Percentiles rank a stretch among this genome's conserved stretches.
These are phyloP conservation scores for Pythium apleroticum DNA, from an alignment of 352 stramenopile species.

Conservation along the genomic window DNA sequence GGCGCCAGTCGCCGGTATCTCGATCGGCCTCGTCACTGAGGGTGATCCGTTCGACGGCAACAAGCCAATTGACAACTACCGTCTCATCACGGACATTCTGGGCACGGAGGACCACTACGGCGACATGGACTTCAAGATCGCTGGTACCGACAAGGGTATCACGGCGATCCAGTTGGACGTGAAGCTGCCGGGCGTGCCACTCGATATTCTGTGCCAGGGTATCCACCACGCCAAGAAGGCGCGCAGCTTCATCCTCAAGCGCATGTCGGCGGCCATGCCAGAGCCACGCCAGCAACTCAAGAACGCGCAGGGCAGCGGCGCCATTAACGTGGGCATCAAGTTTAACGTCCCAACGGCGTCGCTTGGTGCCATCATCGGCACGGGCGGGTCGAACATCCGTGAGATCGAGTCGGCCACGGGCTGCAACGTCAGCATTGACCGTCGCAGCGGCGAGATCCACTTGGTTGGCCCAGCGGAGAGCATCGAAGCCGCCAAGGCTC, in stretches of 20 bases:
- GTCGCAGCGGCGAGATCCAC: conserved; percentile 81
- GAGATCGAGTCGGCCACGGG: conserved; percentile 66
- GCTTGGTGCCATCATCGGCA: conserved; percentile 73
- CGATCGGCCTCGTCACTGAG: conserved; percentile 89
- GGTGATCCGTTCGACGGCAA: conserved; percentile 64
- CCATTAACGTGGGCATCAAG: conserved; percentile 54
- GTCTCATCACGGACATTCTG: conserved; percentile 97
- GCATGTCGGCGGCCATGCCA: conserved; percentile 79
- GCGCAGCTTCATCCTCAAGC: conserved; percentile 73
- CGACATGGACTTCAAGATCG: conserved; percentile 99
- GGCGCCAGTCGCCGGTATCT: conserved; percentile 93
- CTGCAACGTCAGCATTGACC: conserved; percentile 76
- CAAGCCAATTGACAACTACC: conserved; percentile 76
- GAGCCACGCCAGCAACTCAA: conserved; percentile 63
- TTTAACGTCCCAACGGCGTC: conserved; percentile 52
- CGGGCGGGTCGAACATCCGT: conserved; percentile 72
- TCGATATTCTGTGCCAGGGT: conserved; percentile 83
- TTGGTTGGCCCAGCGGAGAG: conserved; percentile 83
- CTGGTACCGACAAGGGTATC: conserved; percentile 87
- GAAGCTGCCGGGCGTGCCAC: conserved; percentile 89
- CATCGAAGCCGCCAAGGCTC: conserved; percentile 73
- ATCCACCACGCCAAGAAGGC: conserved; percentile 85
- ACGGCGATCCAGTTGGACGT: conserved; percentile 97
- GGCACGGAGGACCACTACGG: conserved; percentile 97
- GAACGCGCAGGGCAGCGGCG: conserved; percentile 30